These are phyloP conservation scores for Phialophora macrospora DNA, from an alignment of 2,329 filamentous ascomycete species.

Conservation along the genomic window DNA sequence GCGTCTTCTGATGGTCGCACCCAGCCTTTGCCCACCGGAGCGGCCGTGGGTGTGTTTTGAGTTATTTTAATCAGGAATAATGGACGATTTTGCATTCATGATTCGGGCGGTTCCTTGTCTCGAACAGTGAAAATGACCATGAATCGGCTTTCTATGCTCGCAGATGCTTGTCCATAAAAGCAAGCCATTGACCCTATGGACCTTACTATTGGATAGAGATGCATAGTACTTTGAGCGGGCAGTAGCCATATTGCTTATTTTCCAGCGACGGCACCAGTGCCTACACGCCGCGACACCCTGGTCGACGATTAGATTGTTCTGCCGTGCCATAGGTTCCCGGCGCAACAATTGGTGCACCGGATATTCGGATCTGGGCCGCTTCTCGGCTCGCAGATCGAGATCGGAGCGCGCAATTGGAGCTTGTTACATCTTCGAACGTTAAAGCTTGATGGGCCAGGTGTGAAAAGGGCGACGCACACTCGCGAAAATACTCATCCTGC, in stretches of 20 bases:
- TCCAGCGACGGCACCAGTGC: neutral
- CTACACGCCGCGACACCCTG: neutral
- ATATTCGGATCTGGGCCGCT: slow-evolving; percentile 17
- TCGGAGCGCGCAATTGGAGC: slow-evolving; percentile 16
- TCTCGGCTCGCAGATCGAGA: slow-evolving; percentile 16
- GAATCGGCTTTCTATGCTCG: neutral
- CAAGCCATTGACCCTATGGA: neutral
- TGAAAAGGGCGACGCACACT: neutral
- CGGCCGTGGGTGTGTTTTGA: slow-evolving; percentile 26
- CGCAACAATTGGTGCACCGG: neutral
- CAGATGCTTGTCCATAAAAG: neutral
- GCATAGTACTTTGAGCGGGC: neutral
- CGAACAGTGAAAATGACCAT: neutral
- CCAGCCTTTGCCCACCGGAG: slow-evolving; percentile 1
- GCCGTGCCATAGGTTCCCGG: too few relatives aligned
- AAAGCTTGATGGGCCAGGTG: neutral
- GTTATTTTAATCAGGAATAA: neutral
- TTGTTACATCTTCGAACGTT: slow-evolving; percentile 4
- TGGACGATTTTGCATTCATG: neutral
- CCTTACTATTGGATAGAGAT: neutral
- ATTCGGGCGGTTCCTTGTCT: neutral
- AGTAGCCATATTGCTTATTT: neutral
- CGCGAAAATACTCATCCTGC: neutral
- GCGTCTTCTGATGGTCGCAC: slow-evolving; percentile 7
- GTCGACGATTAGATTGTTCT: neutral